Conservation (phyloP, 2,329 filamentous ascomycete genomes). For the Cytospora schulzeri region DNA sequence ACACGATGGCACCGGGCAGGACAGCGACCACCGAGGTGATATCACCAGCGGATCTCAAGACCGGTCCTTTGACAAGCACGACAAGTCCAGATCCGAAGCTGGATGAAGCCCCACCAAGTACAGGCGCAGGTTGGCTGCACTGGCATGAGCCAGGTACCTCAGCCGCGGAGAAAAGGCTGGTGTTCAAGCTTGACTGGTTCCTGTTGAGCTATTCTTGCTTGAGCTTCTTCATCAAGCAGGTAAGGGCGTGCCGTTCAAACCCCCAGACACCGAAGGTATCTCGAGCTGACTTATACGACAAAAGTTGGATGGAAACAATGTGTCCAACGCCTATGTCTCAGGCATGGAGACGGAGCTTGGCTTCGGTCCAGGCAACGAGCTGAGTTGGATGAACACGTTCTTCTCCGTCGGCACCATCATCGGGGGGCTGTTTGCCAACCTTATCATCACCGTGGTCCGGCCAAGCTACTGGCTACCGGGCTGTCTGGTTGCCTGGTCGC, state of each 20-base stretch:
- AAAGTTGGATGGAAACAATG: slow-evolving; percentile 47
- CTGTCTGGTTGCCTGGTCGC: slow-evolving; percentile 42
- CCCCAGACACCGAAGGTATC: neutral
- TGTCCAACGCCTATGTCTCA: slow-evolving; percentile 52
- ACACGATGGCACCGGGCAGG: neutral
- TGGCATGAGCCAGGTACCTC: slow-evolving; percentile 47
- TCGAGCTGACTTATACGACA: neutral
- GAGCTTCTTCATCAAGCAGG: slow-evolving; percentile 48
- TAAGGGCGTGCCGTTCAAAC: neutral
- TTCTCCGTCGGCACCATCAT: slow-evolving; percentile 51
- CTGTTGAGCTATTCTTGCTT: slow-evolving; percentile 45
- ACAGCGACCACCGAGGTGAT: neutral
- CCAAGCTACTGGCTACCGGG: slow-evolving; percentile 46
- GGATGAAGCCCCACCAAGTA: neutral
- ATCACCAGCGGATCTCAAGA: neutral
- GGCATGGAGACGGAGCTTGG: slow-evolving; percentile 51
- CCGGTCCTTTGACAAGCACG: neutral
- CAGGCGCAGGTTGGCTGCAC: slow-evolving; percentile 38
- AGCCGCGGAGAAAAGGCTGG: slow-evolving; percentile 46
- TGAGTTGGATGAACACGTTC: slow-evolving; percentile 49
- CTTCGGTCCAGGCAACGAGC: slow-evolving; percentile 44
- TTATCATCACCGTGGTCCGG: slow-evolving; percentile 47
- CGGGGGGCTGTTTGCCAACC: slow-evolving; percentile 46
- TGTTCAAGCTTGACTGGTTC: slow-evolving; percentile 54
- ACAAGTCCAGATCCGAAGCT: neutral